A percentile compares a stretch with the other conserved stretches of the same genome.
Conservation (phyloP, 2,329 filamentous ascomycete genomes). For the Trichoderma sp. region DNA sequence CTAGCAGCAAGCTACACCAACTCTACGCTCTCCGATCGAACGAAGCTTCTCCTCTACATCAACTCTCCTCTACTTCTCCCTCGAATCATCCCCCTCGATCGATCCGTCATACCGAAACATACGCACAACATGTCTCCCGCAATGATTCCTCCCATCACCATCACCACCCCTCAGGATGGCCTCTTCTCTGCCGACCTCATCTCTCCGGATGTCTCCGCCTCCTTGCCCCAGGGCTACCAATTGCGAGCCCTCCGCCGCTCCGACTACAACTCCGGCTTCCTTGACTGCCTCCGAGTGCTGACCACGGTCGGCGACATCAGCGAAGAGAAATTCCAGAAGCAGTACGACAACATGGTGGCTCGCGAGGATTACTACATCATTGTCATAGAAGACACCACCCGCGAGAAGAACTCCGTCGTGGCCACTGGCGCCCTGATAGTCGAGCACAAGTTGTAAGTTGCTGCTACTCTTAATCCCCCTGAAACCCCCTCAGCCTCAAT, state of each 20-base stretch:
- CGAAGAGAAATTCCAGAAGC: slow-evolving; percentile 69
- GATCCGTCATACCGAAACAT: background rate
- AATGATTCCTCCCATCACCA: background rate
- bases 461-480: background rate
- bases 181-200: slow-evolving; percentile 79
- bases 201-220: slow-evolving; percentile 67
- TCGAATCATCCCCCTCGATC: background rate
- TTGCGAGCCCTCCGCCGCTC: slow-evolving; percentile 74
- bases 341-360: slow-evolving; percentile 76
- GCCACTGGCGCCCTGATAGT: slow-evolving; percentile 87
- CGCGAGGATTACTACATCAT: slow-evolving; percentile 82
- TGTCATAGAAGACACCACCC: slow-evolving; percentile 70
- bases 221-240: slow-evolving; percentile 76
- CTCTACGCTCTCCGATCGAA: background rate
- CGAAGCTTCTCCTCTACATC: background rate
- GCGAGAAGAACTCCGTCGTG: slow-evolving; percentile 63
- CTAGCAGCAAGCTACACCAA: background rate
- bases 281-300: slow-evolving; percentile 86
- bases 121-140: slow-evolving; percentile 5
- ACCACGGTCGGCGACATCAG: slow-evolving; percentile 89
- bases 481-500: background rate
- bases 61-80: background rate
- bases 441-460: slow-evolving; percentile 82
- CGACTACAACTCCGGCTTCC: slow-evolving; percentile 79
- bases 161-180: slow-evolving; percentile 38